Evolutionary conservation across 1,284 basidiomycete species (phyloP), one percentile per base, ranked within the genome.

Genomic region (Clitocybe nebularis): DNA sequence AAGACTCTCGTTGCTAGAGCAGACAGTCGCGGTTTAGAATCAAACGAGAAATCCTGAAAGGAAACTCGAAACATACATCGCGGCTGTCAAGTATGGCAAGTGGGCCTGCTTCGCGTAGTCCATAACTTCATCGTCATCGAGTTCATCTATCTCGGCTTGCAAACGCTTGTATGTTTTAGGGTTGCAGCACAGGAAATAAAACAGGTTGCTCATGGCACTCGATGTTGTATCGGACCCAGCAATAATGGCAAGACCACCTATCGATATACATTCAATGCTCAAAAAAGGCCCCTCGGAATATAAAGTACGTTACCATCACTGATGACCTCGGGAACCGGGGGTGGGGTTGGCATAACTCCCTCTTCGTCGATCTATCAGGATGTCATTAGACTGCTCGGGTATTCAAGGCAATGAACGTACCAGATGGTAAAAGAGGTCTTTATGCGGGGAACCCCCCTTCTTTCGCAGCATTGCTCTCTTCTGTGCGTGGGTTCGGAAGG

Each of bases 381-480:
- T n/a, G n/a, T n/a, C 20, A 24, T 9, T 37, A 9, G 36, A 38
- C 16, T 25, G 25, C n/a, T n/a, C n/a, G n/a, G n/a, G 25, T 23
- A 19, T 36, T 10, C 28, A 20, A 19, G 13, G 24, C 2, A 6
- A 25, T 25, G 34, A 50, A 48, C 47, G 3, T 44, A 72, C 72
- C 14, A 74, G 48, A 49, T 74, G 62, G 49, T 71, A 64, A 52
- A 69, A 74, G 6, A 74, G 53, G 47, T 74, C 72, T 44, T 68
- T 71, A n/a, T 57, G 49, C 5, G 48, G 34, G 8, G 62, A 62
- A 1, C 62, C 60, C 20, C 50, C 43, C 34, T 55, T 48, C 33
- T 57, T 56, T 16, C 66, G 54, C 7, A 52, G 43, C 10, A 58
- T 46, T 4, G 56, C 60, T 19, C 65, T 59, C 39, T 50, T 53